phyloP scores from a whole-genome alignment of 768 basidiomycete genomes.

The Boletus tylopilopsis region DNA sequence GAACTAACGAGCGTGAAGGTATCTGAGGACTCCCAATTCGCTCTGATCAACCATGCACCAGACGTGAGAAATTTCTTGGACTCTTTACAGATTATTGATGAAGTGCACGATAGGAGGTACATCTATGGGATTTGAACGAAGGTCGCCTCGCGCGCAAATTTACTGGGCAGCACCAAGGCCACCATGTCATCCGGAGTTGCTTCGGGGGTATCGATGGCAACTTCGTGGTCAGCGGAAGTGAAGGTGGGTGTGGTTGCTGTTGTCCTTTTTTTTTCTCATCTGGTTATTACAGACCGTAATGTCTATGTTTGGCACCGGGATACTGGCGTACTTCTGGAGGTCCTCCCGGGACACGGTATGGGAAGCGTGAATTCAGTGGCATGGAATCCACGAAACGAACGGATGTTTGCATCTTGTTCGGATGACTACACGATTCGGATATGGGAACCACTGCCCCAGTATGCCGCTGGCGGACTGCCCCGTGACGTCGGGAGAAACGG shows the following conservation, averaged over 20 bases:
- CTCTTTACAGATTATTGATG: slow-evolving; percentile 5
- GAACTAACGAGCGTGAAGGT: slow-evolving; percentile 88
- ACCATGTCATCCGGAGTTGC: slow-evolving; percentile 86
- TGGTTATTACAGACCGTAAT: slow-evolving; percentile 64
- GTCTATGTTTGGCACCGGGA: slow-evolving; percentile 96
- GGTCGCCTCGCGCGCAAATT: slow-evolving; percentile 74
- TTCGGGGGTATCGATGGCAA: slow-evolving; percentile 89
- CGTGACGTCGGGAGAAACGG: slow-evolving; percentile 34
- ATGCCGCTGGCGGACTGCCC: slow-evolving; percentile 14
- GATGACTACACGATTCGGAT: slow-evolving; percentile 90
- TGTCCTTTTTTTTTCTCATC: slow-evolving; percentile 8
- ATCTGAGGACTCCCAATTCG: slow-evolving; percentile 81
- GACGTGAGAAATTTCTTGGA: slow-evolving; percentile 54
- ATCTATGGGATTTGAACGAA: slow-evolving; percentile 77
- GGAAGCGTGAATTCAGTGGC: slow-evolving; percentile 95
- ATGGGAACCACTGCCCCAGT: slow-evolving; percentile 59
- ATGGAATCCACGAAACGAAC: slow-evolving; percentile 88
- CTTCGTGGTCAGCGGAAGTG: slow-evolving; percentile 91
- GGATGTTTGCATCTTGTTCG: slow-evolving; percentile 95
- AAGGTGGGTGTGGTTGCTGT: slow-evolving; percentile 56
- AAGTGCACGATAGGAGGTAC: slow-evolving; percentile 64
- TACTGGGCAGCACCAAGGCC: slow-evolving; percentile 79
- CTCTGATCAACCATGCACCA: slow-evolving; percentile 82
- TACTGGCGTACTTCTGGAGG: slow-evolving; percentile 77
- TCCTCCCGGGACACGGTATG: slow-evolving; percentile 80